Percentiles rank a stretch among this genome's conserved stretches.
Conservation (phyloP, 768 basidiomycete species). For the Tricholoma sp. region DNA sequence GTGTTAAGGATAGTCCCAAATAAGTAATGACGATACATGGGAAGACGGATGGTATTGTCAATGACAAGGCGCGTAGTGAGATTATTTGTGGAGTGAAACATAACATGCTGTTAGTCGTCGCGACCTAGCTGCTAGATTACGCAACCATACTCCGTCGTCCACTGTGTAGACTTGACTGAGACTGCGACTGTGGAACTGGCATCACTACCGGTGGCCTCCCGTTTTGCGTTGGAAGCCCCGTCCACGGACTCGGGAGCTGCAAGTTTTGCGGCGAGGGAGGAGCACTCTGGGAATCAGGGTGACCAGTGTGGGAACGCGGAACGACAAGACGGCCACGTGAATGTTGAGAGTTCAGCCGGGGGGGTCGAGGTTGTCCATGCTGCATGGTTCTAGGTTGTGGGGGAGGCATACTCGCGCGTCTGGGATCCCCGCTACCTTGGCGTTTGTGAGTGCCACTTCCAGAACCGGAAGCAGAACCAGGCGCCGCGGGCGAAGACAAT, state of each 20-base stretch:
- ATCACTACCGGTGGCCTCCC: conserved; percentile 22
- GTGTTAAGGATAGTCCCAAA: neutral
- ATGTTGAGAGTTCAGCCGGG: conserved; percentile 10
- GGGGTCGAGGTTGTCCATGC: conserved; percentile 2
- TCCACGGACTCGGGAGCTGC: conserved; percentile 37
- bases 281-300: conserved; percentile 16
- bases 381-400: conserved; percentile 6
- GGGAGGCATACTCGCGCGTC: conserved; percentile 18
- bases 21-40: neutral
- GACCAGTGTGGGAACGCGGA: conserved; percentile 21
- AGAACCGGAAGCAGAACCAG: conserved; percentile 6
- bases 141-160: neutral
- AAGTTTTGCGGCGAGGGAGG: conserved; percentile 18
- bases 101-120: neutral
- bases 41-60: neutral
- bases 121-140: neutral
- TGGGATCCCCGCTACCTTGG: conserved; percentile 19
- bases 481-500: conserved; percentile 14
- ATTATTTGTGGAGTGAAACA: neutral
- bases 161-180: neutral
- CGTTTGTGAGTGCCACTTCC: conserved; percentile 14
- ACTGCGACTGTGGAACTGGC: conserved; percentile 14
- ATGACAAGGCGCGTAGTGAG: neutral
- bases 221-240: conserved; percentile 32
- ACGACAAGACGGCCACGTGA: conserved; percentile 14